Evolutionary conservation across 1,284 basidiomycete genomes (phyloP).

Genomic region (Violaceomyces palustris): DNA sequence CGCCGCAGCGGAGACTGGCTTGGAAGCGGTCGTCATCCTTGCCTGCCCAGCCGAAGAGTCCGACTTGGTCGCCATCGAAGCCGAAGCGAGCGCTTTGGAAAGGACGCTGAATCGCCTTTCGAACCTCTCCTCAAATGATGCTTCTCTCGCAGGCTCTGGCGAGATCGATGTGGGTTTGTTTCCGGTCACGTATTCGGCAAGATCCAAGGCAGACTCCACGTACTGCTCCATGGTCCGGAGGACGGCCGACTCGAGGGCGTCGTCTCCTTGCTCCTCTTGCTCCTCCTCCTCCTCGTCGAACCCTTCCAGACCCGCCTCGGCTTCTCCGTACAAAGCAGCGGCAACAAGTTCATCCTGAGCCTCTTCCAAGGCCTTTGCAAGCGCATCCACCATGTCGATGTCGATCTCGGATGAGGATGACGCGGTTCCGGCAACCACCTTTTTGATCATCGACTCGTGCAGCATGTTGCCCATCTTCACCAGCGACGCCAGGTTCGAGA

Average conservation of each 20-base stretch:
- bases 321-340: constrained; percentile 29
- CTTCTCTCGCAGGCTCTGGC: too few relatives aligned
- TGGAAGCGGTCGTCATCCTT: too few relatives aligned
- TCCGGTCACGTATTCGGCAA: constrained; percentile 24
- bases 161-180: too few relatives aligned
- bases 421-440: constrained; percentile 7
- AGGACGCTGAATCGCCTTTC: too few relatives aligned
- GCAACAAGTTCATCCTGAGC: constrained; percentile 39
- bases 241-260: constrained; percentile 24
- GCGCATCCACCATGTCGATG: constrained; percentile 24
- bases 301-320: constrained; percentile 20
- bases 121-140: too few relatives aligned
- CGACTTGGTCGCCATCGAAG: too few relatives aligned
- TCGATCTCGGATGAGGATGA: constrained; percentile 4
- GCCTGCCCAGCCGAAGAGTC: too few relatives aligned
- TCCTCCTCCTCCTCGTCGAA: constrained; percentile 16
- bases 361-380: constrained; percentile 26
- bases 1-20: too few relatives aligned
- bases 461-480: constrained; percentile 33
- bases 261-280: constrained; percentile 1
- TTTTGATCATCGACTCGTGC: constrained; percentile 25
- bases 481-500: constrained; percentile 20
- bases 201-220: constrained; percentile 14
- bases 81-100: too few relatives aligned
- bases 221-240: constrained; percentile 29